Evolutionary conservation across 2,329 filamentous ascomycete genomes (phyloP).

Genomic region (Chaetoscypha palmicola): DNA sequence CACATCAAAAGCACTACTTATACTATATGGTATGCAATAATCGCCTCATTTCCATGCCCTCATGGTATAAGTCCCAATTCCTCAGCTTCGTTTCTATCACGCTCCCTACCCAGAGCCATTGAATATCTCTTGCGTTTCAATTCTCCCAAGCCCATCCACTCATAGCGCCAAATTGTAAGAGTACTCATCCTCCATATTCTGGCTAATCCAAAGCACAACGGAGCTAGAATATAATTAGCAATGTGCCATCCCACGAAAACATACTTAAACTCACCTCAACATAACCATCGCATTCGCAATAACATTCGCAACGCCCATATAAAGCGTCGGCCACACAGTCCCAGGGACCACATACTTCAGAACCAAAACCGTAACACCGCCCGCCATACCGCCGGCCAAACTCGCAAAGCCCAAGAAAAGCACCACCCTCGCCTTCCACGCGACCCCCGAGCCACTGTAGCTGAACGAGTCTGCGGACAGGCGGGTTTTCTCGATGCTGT

Average conservation of each 20-base stretch:
- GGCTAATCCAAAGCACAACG: conserved; percentile 60
- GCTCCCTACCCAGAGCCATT: not conserved
- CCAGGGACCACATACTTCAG: conserved; percentile 55
- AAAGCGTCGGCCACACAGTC: conserved; percentile 52
- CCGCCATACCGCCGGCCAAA: conserved; percentile 61
- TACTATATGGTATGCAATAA: conserved; percentile 7
- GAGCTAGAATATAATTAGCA: conserved; percentile 37
- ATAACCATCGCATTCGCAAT: conserved; percentile 58
- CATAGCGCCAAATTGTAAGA: conserved; percentile 59
- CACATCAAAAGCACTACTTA: not conserved
- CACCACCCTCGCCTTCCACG: conserved; percentile 62
- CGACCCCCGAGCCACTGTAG: conserved; percentile 56
- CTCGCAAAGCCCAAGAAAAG: conserved; percentile 60
- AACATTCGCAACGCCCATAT: conserved; percentile 61
- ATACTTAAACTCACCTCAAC: conserved; percentile 41
- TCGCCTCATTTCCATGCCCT: not conserved
- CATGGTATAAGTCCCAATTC: not conserved
- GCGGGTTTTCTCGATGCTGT: conserved; percentile 60
- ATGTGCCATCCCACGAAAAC: not conserved
- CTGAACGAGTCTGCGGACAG: conserved; percentile 56
- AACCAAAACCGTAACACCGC: conserved; percentile 61
- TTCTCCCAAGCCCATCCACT: too few species aligned
- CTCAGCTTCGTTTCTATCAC: not conserved
- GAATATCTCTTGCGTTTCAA: too few species aligned
- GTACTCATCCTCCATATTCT: conserved; percentile 69